Evolutionary conservation across 2,329 filamentous ascomycete species (phyloP).

Genomic region (Apiospora saccharicola): DNA sequence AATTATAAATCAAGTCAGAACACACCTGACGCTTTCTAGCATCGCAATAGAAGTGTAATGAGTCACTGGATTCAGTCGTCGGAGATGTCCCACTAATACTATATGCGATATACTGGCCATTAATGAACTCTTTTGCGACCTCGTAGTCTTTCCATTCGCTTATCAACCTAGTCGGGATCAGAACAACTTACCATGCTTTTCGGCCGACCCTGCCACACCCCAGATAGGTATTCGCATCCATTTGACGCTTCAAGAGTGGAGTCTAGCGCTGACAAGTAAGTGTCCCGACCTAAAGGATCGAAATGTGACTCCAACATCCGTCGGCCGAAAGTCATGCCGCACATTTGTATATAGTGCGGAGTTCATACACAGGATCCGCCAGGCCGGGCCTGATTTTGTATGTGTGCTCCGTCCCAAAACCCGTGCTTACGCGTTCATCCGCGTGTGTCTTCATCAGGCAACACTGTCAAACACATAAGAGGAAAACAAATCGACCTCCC

Average conservation of each 20-base stretch:
- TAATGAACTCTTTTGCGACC: no score
- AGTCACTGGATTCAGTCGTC: no score
- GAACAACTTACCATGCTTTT: no score
- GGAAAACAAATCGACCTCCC: neutral
- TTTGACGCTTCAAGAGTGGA: neutral
- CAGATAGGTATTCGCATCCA: neutral
- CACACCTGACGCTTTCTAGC: no score
- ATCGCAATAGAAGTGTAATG: no score
- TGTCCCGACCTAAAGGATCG: neutral
- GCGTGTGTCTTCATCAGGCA: neutral
- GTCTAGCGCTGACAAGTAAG: neutral
- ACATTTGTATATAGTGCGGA: neutral
- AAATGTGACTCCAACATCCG: neutral
- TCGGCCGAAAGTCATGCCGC: conserved; percentile 4
- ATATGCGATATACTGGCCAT: no score
- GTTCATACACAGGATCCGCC: neutral
- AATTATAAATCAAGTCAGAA: no score
- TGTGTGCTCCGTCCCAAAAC: neutral
- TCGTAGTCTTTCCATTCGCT: no score
- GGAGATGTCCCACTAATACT: no score
- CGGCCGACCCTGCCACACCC: no score
- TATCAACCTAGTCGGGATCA: no score
- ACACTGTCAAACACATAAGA: neutral
- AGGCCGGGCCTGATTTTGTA: neutral
- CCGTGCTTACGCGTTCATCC: neutral